These are phyloP conservation scores for Catharanthus roseus DNA, from an alignment of 257 asterid genomes.

Conservation along the genomic window DNA sequence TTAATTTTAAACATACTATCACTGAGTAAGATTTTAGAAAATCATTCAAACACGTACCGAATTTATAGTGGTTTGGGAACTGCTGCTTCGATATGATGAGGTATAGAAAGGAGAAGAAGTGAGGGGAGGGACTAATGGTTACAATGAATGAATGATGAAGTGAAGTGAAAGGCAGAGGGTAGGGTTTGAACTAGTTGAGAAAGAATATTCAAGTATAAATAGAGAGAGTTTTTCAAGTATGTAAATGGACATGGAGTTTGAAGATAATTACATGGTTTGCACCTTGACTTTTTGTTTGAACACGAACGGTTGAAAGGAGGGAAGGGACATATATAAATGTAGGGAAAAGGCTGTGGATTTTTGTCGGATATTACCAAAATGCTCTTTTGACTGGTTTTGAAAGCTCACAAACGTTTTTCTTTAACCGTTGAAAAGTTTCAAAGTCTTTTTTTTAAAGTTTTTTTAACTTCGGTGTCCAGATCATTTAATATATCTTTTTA, in stretches of 20 bases:
- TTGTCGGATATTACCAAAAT: constrained; percentile 73
- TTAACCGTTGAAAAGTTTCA: constrained; percentile 54
- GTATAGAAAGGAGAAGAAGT: background rate
- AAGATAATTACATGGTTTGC: constrained; percentile 24
- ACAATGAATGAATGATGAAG: constrained; percentile 11
- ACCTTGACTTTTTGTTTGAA: constrained; percentile 31
- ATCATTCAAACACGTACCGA: background rate
- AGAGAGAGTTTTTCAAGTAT: constrained; percentile 9
- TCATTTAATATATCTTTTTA: no score
- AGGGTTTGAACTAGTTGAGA: constrained; percentile 25
- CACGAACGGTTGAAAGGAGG: constrained; percentile 39
- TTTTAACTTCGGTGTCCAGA: no score
- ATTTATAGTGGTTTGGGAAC: background rate
- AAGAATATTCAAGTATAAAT: no score
- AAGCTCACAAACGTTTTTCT: constrained; percentile 38
- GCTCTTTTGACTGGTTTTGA: constrained; percentile 68
- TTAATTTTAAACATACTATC: background rate
- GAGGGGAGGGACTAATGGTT: background rate
- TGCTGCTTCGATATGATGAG: background rate
- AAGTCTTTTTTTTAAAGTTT: constrained; percentile 33
- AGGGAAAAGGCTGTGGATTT: constrained; percentile 48
- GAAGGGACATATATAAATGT: constrained; percentile 53
- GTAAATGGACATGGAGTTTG: constrained; percentile 4
- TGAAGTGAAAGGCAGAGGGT: constrained; percentile 16
- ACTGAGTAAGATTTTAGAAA: background rate